A percentile compares a stretch with the other conserved stretches of the same genome.
Conservation (phyloP, 2,329 filamentous ascomycete species). For the Fusarium chuoi region DNA sequence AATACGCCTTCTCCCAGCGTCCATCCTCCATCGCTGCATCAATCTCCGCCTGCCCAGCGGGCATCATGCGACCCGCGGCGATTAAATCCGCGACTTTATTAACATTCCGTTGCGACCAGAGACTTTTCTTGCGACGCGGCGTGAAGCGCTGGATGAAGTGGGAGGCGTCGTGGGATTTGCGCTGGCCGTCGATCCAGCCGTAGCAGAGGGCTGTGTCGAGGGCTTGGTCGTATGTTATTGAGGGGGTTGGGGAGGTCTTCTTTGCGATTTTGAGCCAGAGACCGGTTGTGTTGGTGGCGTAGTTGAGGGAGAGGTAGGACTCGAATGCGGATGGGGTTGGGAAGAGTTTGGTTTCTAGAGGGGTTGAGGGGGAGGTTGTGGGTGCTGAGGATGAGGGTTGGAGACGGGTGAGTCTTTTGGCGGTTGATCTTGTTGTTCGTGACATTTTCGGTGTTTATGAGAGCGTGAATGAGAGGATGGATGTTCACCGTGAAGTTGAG, state of each 20-base stretch:
- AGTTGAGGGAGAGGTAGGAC: conserved; percentile 26
- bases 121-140: conserved; percentile 62
- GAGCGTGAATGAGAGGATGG: not conserved
- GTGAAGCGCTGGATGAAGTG: conserved; percentile 68
- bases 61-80: conserved; percentile 59
- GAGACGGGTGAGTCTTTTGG: conserved; percentile 6
- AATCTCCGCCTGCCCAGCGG: conserved; percentile 59
- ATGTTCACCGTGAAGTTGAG: too few relatives aligned
- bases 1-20: conserved; percentile 68
- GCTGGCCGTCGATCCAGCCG: conserved; percentile 72
- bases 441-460: conserved; percentile 16
- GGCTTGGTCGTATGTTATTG: conserved; percentile 61
- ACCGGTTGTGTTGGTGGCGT: conserved; percentile 43
- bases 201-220: conserved; percentile 68
- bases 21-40: conserved; percentile 67
- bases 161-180: conserved; percentile 53
- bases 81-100: conserved; percentile 58
- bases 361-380: fast-evolving
- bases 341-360: conserved; percentile 26
- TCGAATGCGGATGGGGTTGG: conserved; percentile 24
- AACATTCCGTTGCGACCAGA: conserved; percentile 71
- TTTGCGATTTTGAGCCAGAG: conserved; percentile 62
- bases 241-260: conserved; percentile 55
- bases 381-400: not conserved
- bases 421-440: conserved; percentile 29